Base-by-base conservation (phyloP, 495 filamentous ascomycete genomes). In the Articulospora tetracladia region DNA sequence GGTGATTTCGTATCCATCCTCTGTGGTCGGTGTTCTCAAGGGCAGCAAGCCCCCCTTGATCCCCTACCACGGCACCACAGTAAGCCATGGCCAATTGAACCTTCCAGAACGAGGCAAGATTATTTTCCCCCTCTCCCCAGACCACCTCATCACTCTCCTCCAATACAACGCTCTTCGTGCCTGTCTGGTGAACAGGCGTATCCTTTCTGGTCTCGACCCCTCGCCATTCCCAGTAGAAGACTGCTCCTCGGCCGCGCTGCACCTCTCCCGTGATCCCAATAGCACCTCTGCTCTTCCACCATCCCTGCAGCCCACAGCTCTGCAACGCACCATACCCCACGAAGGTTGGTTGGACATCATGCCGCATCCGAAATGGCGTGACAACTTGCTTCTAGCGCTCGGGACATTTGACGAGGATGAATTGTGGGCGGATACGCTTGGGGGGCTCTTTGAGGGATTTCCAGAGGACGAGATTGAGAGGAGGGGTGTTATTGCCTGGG, bases 151-250 rank as follows among this genome's bases (percentile, higher is more conserved):
- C 57, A 72, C 71, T 7, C 70, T 78, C 30, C 68, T 78, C 20
- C 76, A 78, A 63, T 77, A 61, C 69, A 78, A 78, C 59, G 68
- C 69, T 59, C 68, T 78, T 50, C 72, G 73, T 53, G 74, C 73
- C 59, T 50, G 67, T 20, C 62, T 65, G 56, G 59, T 66, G 61
- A 78, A 78, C 60, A 66, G 66, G 30, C 66, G 30, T 53, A 55
- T 78, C 1, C 56, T 78, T 34, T 62, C 65, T 24, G 32, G 19
- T 32, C 6, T 32, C 34, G 63, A 67, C 50, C 66, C 66, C 41
- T 55, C 67, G 23, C 55, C 47, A 57, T 67, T 65, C 30, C 28
- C 46, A 56, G 48, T 63, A 22, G 50, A 46, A 11, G 66, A 70
- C 57, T 74, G 70, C 44, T 57, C 55, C 30, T 61, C 64, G 17